Evolutionary conservation across 176 grass and related monocot genomes (phyloP).

Genomic region (Eleusine coracana): DNA sequence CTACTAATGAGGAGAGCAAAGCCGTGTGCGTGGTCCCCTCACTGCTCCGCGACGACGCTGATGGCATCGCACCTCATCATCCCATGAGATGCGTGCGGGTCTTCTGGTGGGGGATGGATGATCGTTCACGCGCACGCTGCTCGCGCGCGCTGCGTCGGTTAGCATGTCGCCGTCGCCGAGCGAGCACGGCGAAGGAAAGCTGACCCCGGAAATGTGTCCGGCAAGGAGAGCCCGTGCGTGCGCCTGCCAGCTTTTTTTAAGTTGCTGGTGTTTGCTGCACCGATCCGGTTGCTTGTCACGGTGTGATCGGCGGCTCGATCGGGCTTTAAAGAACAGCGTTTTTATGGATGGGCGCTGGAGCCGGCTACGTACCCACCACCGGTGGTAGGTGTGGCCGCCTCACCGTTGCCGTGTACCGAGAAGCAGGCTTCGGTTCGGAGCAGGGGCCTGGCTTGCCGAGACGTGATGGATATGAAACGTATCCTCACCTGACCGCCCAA

Average conservation of each 20-base stretch:
- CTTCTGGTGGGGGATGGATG: slow-evolving; percentile 22
- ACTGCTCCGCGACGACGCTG: background rate
- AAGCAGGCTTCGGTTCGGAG: too few species aligned
- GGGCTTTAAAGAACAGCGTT: background rate
- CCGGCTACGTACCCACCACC: background rate
- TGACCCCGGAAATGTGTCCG: slow-evolving; percentile 13
- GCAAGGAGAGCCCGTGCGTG: background rate
- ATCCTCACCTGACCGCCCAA: background rate
- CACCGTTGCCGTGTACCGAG: background rate
- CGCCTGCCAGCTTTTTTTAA: background rate
- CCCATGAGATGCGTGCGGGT: slow-evolving; percentile 28
- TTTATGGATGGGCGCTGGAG: slow-evolving; percentile 2
- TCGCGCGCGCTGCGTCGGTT: slow-evolving; percentile 31
- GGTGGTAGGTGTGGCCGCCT: slow-evolving; percentile 15
- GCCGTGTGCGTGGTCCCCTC: slow-evolving; percentile 25
- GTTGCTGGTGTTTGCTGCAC: background rate
- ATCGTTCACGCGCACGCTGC: background rate
- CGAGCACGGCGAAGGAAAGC: slow-evolving; percentile 11
- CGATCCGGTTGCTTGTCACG: background rate
- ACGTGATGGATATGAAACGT: slow-evolving; percentile 11
- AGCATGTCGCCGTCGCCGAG: slow-evolving; percentile 42
- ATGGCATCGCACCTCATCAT: slow-evolving; percentile 2
- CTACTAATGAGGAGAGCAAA: background rate
- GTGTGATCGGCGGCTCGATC: background rate
- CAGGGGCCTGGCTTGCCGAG: background rate